Evolutionary conservation across 805 yeast genomes (phyloP), one percentile per base, ranked within the genome.

Genomic region (Hemisphaericaspora nanyangensis): DNA sequence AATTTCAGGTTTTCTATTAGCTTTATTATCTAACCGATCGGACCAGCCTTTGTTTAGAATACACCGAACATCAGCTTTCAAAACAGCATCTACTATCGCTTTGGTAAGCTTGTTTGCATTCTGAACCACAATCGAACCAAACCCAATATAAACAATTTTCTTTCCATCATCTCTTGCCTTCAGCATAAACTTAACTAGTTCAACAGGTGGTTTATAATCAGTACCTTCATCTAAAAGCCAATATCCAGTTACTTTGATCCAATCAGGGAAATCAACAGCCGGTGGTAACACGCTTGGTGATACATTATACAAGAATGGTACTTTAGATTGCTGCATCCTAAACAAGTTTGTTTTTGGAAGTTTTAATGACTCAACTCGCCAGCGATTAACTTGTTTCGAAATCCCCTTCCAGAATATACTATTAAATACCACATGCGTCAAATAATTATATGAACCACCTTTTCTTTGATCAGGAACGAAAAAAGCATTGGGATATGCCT

Each of bases 401-500:
- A 85, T 88, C 2, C 96, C 97, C 54, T 82, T 81, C 98, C 98
- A 91, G 46, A 90, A 85, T 7, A 90, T 80, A 51, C 83, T 89
- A 52, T 91, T 98, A 65, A 90, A 91, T 65, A 91, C 77, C 6
- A 89, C 91, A 62, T 91, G 95, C 0, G 97, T 89, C 64, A 91
- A 69, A 54, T 87, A 86, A 56, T 91, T 91, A 62, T 91, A 91
- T 7, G 90, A 83, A 3, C 97, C 96, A 8, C 96, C 96, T 57
- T 84, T 76, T 55, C 84, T 87, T 60, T 86, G 95, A 44, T 89
- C 96, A 0, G 98, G 96, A 6, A 87, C 95, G 56, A 90, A 79
- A 47, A 91, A 89, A 0, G 98, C 97, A 68, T 91, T 97, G 1
- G 97, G 97, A 56, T 91, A 91, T 0, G 96, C 95, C 49, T 95